A percentile compares a stretch with the other conserved stretches of the same genome.
These are phyloP conservation scores for Plasmodium coatneyi DNA, from an alignment of 169 alveolate genomes.

Conservation along the genomic window DNA sequence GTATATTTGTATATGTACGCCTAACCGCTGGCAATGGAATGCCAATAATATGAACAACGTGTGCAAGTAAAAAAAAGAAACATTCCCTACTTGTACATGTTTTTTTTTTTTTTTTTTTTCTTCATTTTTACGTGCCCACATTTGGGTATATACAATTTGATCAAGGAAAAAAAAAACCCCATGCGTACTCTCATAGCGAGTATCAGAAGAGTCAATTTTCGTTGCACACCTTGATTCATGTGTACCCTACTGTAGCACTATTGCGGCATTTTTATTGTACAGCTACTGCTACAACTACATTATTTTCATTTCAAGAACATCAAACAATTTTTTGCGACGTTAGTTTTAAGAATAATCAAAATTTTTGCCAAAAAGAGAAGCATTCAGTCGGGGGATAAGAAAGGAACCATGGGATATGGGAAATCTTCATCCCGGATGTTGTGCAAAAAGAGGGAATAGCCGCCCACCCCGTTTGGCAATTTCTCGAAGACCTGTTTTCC, in stretches of 20 bases:
- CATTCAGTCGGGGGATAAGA: background rate
- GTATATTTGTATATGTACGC: background rate
- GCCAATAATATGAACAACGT: background rate
- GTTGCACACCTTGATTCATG: background rate
- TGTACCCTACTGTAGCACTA: background rate
- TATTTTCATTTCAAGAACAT: background rate
- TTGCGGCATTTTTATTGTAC: background rate
- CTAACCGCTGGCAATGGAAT: background rate
- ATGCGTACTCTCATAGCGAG: background rate
- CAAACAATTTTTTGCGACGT: background rate
- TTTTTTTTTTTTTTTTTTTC: background rate
- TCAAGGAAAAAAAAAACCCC: background rate
- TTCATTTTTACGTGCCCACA: background rate
- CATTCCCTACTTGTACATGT: background rate
- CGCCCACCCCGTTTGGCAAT: background rate
- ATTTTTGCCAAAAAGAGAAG: background rate
- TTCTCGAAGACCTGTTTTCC: background rate
- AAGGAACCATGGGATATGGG: background rate
- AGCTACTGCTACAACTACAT: background rate
- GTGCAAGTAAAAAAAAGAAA: background rate
- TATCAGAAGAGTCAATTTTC: background rate
- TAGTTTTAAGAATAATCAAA: background rate
- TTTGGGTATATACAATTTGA: background rate
- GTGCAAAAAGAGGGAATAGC: background rate
- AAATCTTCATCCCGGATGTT: background rate